Evolutionary conservation across 176 grass and related monocot species (phyloP).

Genomic region (Avena atlantica): DNA sequence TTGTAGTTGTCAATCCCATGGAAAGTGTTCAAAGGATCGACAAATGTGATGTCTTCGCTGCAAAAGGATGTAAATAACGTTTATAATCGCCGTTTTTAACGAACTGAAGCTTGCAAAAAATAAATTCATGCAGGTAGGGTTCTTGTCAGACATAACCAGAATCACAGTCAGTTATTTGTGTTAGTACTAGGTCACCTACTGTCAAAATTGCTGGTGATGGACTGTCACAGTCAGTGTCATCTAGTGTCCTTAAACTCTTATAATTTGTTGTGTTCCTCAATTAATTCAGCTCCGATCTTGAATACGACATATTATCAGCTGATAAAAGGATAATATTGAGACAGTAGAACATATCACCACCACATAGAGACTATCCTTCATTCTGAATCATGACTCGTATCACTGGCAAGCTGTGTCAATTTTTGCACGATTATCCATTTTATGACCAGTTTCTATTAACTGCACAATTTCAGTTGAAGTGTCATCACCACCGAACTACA

Average conservation of each 20-base stretch:
- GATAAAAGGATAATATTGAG: background rate
- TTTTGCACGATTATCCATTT: slow-evolving; percentile 11
- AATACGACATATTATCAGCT: slow-evolving; percentile 19
- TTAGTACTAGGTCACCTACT: background rate
- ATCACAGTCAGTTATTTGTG: background rate
- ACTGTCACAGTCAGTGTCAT: slow-evolving; percentile 5
- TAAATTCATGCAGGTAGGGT: slow-evolving; percentile 1
- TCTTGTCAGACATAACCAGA: slow-evolving; percentile 29
- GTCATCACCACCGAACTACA: background rate
- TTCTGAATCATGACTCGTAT: background rate
- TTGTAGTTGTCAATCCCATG: slow-evolving; percentile 92
- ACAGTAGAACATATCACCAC: background rate
- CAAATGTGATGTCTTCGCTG: slow-evolving; percentile 93
- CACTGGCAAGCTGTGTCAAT: background rate
- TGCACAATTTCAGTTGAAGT: slow-evolving; percentile 19
- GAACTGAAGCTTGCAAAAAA: slow-evolving; percentile 7
- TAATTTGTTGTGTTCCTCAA: background rate
- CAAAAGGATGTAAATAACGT: slow-evolving; percentile 39
- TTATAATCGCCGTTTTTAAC: slow-evolving; percentile 10
- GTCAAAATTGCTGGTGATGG: background rate
- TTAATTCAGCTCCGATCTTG: slow-evolving; percentile 10
- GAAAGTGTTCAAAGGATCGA: slow-evolving; percentile 87
- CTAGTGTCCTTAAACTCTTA: background rate
- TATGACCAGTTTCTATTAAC: background rate
- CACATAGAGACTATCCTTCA: background rate